phyloP scores from a whole-genome alignment of 257 asterid genomes.

The Solanum clarkiae region DNA sequence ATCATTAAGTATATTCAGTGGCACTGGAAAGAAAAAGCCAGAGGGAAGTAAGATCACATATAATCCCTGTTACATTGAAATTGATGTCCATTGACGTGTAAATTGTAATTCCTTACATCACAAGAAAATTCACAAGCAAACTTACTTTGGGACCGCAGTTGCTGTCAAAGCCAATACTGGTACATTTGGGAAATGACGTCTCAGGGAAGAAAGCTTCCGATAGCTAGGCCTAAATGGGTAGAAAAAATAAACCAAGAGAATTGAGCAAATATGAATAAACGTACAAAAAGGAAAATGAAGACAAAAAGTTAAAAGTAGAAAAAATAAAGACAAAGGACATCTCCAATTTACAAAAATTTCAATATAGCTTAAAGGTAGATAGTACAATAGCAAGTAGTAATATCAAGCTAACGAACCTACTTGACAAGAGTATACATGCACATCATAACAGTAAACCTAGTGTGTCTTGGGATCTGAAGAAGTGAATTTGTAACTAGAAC shows the following conservation, averaged over 20 bases:
- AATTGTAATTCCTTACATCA: neutral
- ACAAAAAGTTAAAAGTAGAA: neutral
- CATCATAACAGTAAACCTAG: neutral
- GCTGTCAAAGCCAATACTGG: constrained; percentile 96
- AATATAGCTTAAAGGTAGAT: neutral
- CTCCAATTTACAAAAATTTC: neutral
- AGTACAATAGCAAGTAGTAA: neutral
- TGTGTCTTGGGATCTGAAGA: neutral
- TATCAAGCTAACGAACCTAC: neutral
- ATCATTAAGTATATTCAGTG: neutral
- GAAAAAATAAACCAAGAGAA: neutral
- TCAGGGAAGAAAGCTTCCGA: constrained; percentile 77
- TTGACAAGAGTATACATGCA: neutral
- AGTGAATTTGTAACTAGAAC: neutral
- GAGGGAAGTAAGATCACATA: neutral
- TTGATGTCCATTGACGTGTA: neutral
- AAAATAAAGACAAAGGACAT: neutral
- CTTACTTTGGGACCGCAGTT: constrained; percentile 97
- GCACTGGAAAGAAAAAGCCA: neutral
- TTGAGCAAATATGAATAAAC: constrained; percentile 1
- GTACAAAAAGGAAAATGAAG: neutral
- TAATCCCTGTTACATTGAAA: neutral
- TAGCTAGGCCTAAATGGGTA: constrained; percentile 75
- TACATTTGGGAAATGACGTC: constrained; percentile 52
- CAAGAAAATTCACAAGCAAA: constrained; percentile 2